phyloP scores from a whole-genome alignment of 2,329 filamentous ascomycete species.

The Cercospora zeae-maydis region DNA sequence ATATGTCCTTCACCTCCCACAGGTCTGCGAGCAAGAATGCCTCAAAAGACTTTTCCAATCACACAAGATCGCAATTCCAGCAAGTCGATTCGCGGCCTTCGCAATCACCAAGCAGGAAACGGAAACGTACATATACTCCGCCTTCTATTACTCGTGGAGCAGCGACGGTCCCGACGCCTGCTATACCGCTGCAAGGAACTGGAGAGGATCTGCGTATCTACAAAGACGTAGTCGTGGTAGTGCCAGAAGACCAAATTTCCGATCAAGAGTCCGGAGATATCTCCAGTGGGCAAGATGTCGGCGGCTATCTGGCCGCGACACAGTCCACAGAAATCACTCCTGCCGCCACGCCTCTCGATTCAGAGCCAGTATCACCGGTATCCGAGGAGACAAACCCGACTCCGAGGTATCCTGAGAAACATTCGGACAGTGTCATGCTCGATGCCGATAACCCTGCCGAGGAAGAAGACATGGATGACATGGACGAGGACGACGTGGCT shows the following conservation, averaged over 20 bases:
- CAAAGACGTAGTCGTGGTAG: conserved; percentile 7
- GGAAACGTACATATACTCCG: conserved; percentile 27
- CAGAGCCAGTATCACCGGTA: conserved; percentile 23
- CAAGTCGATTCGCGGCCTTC: conserved; percentile 2
- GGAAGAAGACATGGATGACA: conserved; percentile 18
- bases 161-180: neutral
- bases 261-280: conserved; percentile 19
- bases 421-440: conserved; percentile 15
- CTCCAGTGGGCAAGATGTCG: conserved; percentile 22
- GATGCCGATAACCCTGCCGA: conserved; percentile 14
- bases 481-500: conserved; percentile 20
- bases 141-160: conserved; percentile 10
- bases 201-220: conserved; percentile 3
- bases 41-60: neutral
- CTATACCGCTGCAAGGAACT: neutral
- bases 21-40: conserved; percentile 11
- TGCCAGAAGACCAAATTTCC: conserved; percentile 16
- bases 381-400: conserved; percentile 23
- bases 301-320: conserved; percentile 14
- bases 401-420: conserved; percentile 14
- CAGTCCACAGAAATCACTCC: conserved; percentile 27
- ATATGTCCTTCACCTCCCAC: conserved; percentile 14
- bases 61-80: conserved; percentile 5
- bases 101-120: conserved; percentile 28
- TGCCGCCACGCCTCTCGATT: conserved; percentile 21